phyloP scores from a whole-genome alignment of 2,329 filamentous ascomycete species.

The Ascochyta fabae region DNA sequence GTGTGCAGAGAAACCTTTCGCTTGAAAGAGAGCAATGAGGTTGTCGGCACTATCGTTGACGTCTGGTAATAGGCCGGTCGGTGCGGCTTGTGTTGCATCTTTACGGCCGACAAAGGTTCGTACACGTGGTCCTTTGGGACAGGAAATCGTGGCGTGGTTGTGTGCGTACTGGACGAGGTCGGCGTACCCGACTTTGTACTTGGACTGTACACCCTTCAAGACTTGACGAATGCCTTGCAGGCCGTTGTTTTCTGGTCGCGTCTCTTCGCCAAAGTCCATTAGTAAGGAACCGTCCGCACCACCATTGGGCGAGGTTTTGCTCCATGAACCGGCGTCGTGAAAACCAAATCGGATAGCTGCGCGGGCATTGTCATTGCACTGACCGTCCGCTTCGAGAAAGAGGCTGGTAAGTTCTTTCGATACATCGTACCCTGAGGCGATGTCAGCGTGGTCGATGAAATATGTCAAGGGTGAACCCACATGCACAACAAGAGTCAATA shows the following conservation, averaged over 20 bases:
- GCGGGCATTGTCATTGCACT: conserved; percentile 46
- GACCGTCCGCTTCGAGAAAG: conserved; percentile 32
- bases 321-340: conserved; percentile 46
- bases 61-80: conserved; percentile 55
- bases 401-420: conserved; percentile 36
- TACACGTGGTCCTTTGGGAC: conserved; percentile 61
- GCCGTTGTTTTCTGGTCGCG: conserved; percentile 53
- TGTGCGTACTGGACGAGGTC: conserved; percentile 61
- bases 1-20: conserved; percentile 58
- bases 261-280: conserved; percentile 47
- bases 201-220: conserved; percentile 49
- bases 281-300: conserved; percentile 53
- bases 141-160: conserved; percentile 57
- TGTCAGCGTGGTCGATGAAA: conserved; percentile 13
- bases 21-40: conserved; percentile 56
- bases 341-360: conserved; percentile 46
- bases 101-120: conserved; percentile 58
- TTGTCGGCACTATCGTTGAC: conserved; percentile 50
- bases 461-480: conserved; percentile 23
- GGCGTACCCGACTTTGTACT: conserved; percentile 58
- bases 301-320: conserved; percentile 43
- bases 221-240: conserved; percentile 52
- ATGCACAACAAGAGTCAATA: conserved; percentile 41
- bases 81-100: conserved; percentile 52
- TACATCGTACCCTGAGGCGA: conserved; percentile 37